These are phyloP conservation scores for Suhomyces maxii DNA, from an alignment of 1,139 yeast genomes.

Conservation along the genomic window DNA sequence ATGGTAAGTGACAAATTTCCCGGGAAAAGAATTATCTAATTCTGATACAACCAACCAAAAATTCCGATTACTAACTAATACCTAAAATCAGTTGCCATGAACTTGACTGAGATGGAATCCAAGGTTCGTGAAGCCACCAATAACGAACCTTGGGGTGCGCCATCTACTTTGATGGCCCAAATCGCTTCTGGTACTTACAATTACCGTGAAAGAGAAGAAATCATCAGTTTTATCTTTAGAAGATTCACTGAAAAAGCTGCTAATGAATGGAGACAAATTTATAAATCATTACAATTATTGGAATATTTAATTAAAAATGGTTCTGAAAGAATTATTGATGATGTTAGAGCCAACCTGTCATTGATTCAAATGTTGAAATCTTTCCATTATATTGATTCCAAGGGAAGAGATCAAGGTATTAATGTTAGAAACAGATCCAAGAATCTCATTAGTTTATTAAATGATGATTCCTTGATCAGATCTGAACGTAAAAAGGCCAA, in stretches of 20 bases:
- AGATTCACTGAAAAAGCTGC: conserved; percentile 94
- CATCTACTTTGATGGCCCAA: conserved; percentile 87
- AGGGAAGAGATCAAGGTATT: conserved; percentile 95
- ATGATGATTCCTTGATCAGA: conserved; percentile 76
- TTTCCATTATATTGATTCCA: conserved; percentile 91
- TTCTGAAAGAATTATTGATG: conserved; percentile 91
- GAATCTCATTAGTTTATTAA: conserved; percentile 65
- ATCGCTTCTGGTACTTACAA: conserved; percentile 94
- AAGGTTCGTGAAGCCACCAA: conserved; percentile 97
- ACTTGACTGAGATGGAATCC: conserved; percentile 93
- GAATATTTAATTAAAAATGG: conserved; percentile 93
- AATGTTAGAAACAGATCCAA: conserved; percentile 92
- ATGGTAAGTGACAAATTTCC: conserved; percentile 49
- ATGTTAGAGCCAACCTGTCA: conserved; percentile 80
- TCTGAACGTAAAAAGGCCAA: conserved; percentile 87
- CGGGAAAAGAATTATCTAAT: not conserved
- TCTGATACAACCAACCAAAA: conserved; percentile 3
- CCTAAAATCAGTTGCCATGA: conserved; percentile 61
- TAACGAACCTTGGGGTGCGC: conserved; percentile 99
- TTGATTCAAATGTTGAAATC: conserved; percentile 86
- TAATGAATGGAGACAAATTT: conserved; percentile 97
- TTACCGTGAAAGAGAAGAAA: conserved; percentile 78
- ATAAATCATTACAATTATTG: conserved; percentile 85
- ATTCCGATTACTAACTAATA: conserved; percentile 14
- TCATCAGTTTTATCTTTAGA: conserved; percentile 67